Evolutionary conservation across 1,284 basidiomycete genomes (phyloP), one percentile per base, ranked within the genome.

Genomic region (Volvariella volvacea): DNA sequence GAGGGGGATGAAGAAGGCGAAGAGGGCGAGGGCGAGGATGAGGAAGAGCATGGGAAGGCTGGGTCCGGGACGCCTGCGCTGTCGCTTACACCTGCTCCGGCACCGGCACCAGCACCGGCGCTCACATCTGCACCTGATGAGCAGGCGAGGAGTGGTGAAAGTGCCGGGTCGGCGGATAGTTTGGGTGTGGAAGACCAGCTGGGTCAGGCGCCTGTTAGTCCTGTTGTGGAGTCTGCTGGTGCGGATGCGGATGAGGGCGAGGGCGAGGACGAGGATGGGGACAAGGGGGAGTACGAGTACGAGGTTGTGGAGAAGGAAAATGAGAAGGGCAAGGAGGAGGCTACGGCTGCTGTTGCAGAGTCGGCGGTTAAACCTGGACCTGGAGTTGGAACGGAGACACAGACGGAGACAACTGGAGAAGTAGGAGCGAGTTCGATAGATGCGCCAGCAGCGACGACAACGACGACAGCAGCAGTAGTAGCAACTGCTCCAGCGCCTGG

Each of bases 341-440:
- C 37, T 14, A 46, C 47, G 8, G 21, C 22, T 8, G 34, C 42
- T 22, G 43, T 41, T 25, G 22, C 38, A 25, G 43, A 43, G 17
- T 48, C 42, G 16, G 36, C 17, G 22, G 30, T 16, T 38, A 25
- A 20, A 14, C 17, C 32, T 22, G 41, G 28, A 31, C 32, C 38
- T 2, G 43, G 48, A 22, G 43, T 43, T 37, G 54, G 46, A 25
- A 43, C 50, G 21, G 42, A 20, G 4, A 16, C 19, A 6, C 39
- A 42, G 25, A 28, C 25, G 28, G 38, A 41, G 17, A 33, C 16
- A 14, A 43, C 43, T 30, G 25, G 22, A 20, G 22, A 41, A 25
- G 38, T 32, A 16, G 30, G 20, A 12, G 31, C 17, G 2, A 41
- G 33, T 30, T 41, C 3, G 12, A 33, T 31, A 46, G 14, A 39